A percentile compares a stretch with the other conserved stretches of the same genome.
Conservation (phyloP, 352 stramenopile genomes). For the Phytophthora cryptogea region DNA sequence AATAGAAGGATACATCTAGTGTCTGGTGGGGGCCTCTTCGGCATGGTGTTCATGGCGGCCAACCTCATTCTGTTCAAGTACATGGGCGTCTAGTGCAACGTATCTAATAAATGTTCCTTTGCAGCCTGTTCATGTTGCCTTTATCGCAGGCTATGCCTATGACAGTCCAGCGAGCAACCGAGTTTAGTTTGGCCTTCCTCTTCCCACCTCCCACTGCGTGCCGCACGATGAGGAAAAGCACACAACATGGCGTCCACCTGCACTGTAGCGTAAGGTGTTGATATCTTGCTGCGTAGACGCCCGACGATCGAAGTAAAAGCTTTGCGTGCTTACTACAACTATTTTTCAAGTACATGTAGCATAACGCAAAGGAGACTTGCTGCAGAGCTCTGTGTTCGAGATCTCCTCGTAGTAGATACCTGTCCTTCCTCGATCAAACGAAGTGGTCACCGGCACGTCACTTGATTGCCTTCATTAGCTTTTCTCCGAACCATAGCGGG, state of each 20-base stretch:
- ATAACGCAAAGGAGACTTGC: too few relatives aligned
- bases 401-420: too few relatives aligned
- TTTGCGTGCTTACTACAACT: too few relatives aligned
- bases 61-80: conserved; percentile 89
- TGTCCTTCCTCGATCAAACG: too few relatives aligned
- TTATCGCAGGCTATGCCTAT: background rate
- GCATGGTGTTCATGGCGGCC: conserved; percentile 90
- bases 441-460: background rate
- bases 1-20: conserved; percentile 78
- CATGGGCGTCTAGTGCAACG: conserved; percentile 40
- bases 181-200: conserved; percentile 3
- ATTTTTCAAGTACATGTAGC: too few relatives aligned
- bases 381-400: too few relatives aligned
- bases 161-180: background rate
- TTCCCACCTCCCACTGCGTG: conserved; percentile 12
- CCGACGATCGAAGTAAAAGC: too few relatives aligned
- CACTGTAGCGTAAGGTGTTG: too few relatives aligned
- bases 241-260: too few relatives aligned
- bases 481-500: conserved; percentile 1
- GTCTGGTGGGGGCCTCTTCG: conserved; percentile 74
- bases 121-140: background rate
- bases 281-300: too few relatives aligned
- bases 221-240: background rate
- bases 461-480: conserved; percentile 5
- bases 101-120: conserved; percentile 14